Base-by-base conservation (phyloP, 805 yeast species). In the Suhomyces xylopsoci region DNA sequence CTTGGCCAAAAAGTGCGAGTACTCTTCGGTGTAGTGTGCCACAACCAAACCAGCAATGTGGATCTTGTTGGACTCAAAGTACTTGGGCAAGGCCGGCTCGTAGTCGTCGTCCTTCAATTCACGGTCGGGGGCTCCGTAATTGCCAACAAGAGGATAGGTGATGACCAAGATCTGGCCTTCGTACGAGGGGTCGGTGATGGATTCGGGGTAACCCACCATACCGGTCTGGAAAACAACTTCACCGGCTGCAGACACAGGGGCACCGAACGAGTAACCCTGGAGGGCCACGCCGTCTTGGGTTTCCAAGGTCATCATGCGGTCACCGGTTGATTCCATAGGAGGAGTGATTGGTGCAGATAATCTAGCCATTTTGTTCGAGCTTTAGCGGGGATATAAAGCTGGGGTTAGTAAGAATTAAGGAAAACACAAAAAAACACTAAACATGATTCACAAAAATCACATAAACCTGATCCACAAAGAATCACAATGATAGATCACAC, bases 201-300 rank as follows among this genome's bases (percentile, higher is more conserved):
- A 85, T 74, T 94, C 99, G 42, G 98, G 99, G 71, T 94, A 94
- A 57, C 99, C 99, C 62, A 94, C 98, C 97, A 94, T 92, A 79
- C 99, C 98, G 58, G 99, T 94, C 76, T 96, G 98, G 84, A 94
- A 94, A 55, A 94, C 99, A 64, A 96, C 83, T 77, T 94, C 99
- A 81, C 99, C 99, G 52, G 98, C 96, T 52, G 85, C 83, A 24
- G 96, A 71, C 55, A 80, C 83, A 57, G 86, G 86, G 51, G 98
- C 97, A 80, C 99, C 99, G 65, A 94, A 94, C 19, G 98, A 93
- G 77, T 88, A 90, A 75, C 99, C 99, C 74, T 90, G 94, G 62
- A 93, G 80, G 53, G 85, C 82, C 58, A 84, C 72, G 61, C 97
- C 97, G 70, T 89, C 91, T 63, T 88, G 87, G 62, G 94, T 82